Conservation (phyloP, 169 alveolate species). For the Plasmodium billcollinsi region DNA sequence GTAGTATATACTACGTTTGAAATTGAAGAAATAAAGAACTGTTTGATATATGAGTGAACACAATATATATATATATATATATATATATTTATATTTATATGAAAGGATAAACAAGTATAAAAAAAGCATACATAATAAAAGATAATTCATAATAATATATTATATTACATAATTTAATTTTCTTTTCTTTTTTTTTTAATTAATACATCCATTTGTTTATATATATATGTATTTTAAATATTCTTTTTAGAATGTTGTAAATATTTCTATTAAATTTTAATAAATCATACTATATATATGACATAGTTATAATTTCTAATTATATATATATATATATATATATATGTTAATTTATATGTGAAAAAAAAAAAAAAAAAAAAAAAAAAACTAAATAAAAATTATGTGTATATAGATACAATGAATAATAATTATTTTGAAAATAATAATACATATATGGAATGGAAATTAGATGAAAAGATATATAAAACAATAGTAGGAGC, state of each 20-base stretch:
- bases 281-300: not conserved
- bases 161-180: no score
- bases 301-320: not conserved
- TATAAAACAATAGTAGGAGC: slow-evolving; percentile 52
- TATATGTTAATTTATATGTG: slow-evolving; percentile 45
- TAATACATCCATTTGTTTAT: slow-evolving; percentile 21
- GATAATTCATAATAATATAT: no score
- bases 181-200: slow-evolving; percentile 22
- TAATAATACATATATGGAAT: slow-evolving; percentile 55
- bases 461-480: slow-evolving; percentile 75
- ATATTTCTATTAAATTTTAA: slow-evolving; percentile 8
- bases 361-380: not conserved
- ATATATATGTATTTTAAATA: not conserved
- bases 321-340: slow-evolving; percentile 8
- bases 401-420: slow-evolving; percentile 6
- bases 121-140: no score
- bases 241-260: slow-evolving; percentile 52
- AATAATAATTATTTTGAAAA: slow-evolving; percentile 57
- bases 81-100: no score
- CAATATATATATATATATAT: no score
- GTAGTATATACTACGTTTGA: no score
- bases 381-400: no score
- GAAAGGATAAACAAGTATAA: no score
- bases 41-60: no score
- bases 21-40: no score